A percentile compares a stretch with the other conserved stretches of the same genome.
Conservation (phyloP, 1,139 yeast genomes). For the Sugiyamaella castrensis region DNA sequence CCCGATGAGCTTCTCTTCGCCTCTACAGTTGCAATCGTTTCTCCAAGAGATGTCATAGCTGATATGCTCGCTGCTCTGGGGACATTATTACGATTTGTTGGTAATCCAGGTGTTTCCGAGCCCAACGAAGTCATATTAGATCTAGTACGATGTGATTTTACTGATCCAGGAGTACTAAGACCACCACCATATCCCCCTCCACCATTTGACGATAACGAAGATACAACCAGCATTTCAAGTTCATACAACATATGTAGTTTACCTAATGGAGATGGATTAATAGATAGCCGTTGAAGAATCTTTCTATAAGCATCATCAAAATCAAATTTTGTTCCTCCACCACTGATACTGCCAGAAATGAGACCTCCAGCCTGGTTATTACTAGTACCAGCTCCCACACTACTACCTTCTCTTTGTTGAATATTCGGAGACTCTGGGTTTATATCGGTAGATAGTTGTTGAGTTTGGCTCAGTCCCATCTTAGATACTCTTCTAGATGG, state of each 20-base stretch:
- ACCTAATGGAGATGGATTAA: slow-evolving; percentile 33
- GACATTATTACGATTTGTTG: slow-evolving; percentile 4
- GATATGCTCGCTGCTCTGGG: slow-evolving; percentile 18
- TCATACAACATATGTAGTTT: slow-evolving; percentile 32
- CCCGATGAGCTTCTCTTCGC: slow-evolving; percentile 31
- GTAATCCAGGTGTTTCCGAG: slow-evolving; percentile 21
- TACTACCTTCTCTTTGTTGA: too few relatives aligned
- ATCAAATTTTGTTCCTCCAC: slow-evolving; percentile 19
- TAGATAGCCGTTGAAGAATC: slow-evolving; percentile 29
- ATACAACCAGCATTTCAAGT: slow-evolving; percentile 33
- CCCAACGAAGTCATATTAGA: slow-evolving; percentile 26
- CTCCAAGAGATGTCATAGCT: slow-evolving; percentile 28
- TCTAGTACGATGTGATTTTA: slow-evolving; percentile 23
- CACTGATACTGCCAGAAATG: neutral
- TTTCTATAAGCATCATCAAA: slow-evolving; percentile 32
- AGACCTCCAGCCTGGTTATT: neutral
- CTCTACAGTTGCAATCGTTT: slow-evolving; percentile 31
- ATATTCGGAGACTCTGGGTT: too few relatives aligned
- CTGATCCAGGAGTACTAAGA: slow-evolving; percentile 24
- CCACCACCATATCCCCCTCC: slow-evolving; percentile 4
- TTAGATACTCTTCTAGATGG: slow-evolving; percentile 9
- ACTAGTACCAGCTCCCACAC: too few relatives aligned
- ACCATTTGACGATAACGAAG: slow-evolving; percentile 24
- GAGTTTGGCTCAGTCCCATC: slow-evolving; percentile 4
- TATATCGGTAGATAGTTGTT: too few relatives aligned